Conservation (phyloP, 2,329 filamentous ascomycete species). For the Myriosclerotinia duriaeana region DNA sequence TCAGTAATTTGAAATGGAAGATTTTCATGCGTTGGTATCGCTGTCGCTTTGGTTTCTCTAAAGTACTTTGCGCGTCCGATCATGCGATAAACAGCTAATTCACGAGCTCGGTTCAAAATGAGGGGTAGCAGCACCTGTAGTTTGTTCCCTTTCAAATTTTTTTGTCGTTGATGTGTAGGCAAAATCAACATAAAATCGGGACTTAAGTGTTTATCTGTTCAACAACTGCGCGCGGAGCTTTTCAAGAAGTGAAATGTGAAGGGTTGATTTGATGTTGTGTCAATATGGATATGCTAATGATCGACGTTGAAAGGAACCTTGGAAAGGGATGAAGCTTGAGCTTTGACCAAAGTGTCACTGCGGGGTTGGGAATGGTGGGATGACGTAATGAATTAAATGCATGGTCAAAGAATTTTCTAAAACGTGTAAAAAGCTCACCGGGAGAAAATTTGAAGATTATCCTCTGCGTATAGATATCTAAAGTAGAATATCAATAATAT, state of each 20-base stretch:
- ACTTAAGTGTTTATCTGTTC: neutral
- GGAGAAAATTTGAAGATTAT: neutral
- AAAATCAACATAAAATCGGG: neutral
- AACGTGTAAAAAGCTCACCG: neutral
- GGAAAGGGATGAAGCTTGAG: constrained; percentile 8
- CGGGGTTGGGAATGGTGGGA: constrained; percentile 2
- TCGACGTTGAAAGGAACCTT: neutral
- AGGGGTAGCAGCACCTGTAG: neutral
- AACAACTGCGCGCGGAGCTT: neutral
- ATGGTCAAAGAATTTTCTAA: neutral
- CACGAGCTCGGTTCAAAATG: neutral
- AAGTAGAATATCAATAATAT: too few relatives aligned
- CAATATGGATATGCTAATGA: too few relatives aligned
- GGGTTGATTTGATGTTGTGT: neutral
- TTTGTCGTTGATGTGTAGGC: neutral
- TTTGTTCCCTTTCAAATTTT: neutral
- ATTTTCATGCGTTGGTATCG: neutral
- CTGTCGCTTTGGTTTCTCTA: neutral
- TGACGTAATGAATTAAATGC: constrained; percentile 1
- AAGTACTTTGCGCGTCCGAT: too few relatives aligned
- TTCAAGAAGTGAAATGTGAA: neutral
- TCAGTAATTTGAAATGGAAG: neutral
- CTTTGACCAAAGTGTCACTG: constrained; percentile 12
- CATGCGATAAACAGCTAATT: neutral
- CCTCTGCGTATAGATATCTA: too few relatives aligned